Percentiles rank a stretch among this genome's conserved stretches.
These are phyloP conservation scores for Talaromyces proteolyticus DNA, from an alignment of 495 filamentous ascomycete species.

Conservation along the genomic window DNA sequence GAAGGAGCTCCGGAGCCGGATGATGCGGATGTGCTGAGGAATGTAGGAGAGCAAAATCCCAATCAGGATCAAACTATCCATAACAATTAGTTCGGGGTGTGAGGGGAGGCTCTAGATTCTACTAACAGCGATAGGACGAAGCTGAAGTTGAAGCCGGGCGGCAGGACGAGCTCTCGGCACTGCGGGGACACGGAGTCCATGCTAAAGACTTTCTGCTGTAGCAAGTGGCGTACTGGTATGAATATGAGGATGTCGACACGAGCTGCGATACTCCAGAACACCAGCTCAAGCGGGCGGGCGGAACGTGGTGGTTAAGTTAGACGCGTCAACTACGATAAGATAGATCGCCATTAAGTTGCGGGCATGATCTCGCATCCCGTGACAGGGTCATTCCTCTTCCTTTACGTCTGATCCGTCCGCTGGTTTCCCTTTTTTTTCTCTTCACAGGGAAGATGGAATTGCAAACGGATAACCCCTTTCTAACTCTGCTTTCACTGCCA, in stretches of 20 bases:
- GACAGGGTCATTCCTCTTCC: background rate
- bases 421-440: background rate
- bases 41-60: conserved; percentile 93
- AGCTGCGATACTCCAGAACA: background rate
- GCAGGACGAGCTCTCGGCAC: conserved; percentile 22
- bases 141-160: conserved; percentile 35
- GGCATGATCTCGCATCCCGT: background rate
- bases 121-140: conserved; percentile 56
- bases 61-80: conserved; percentile 68
- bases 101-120: background rate
- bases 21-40: conserved; percentile 90
- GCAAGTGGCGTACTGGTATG: background rate
- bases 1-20: conserved; percentile 79
- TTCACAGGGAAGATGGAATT: too few relatives aligned
- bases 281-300: background rate
- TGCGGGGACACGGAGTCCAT: conserved; percentile 18
- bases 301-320: too few relatives aligned
- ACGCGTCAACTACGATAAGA: too few relatives aligned
- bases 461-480: too few relatives aligned
- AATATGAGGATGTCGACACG: background rate
- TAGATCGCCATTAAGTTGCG: background rate
- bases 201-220: background rate
- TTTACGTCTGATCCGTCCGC: too few relatives aligned
- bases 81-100: background rate
- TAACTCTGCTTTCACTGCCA: background rate